Conservation (phyloP, 2,329 filamentous ascomycete genomes). For the Aspergillus aculeatinus region DNA sequence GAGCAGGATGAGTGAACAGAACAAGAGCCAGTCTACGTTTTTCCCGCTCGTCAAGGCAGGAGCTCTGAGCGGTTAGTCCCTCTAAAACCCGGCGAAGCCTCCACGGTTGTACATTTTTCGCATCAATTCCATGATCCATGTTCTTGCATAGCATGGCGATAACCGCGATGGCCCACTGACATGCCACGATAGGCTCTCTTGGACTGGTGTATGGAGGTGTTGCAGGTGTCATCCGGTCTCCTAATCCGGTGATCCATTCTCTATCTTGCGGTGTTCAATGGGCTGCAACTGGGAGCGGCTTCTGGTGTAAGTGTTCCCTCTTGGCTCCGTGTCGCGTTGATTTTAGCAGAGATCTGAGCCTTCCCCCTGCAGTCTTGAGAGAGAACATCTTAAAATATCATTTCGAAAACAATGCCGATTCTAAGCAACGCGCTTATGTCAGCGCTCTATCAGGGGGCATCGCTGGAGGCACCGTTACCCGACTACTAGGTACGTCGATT, state of each 20-base stretch:
- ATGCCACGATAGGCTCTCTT: slow-evolving; percentile 36
- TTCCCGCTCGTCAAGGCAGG: slow-evolving; percentile 57
- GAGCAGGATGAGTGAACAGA: background rate
- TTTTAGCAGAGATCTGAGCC: slow-evolving; percentile 18
- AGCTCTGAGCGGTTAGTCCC: slow-evolving; percentile 54
- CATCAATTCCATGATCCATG: background rate
- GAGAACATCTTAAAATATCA: slow-evolving; percentile 49
- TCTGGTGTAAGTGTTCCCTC: slow-evolving; percentile 61
- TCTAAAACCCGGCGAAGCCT: slow-evolving; percentile 3
- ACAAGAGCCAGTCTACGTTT: background rate
- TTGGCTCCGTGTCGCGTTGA: background rate
- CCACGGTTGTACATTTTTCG: slow-evolving; percentile 2
- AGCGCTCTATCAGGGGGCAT: slow-evolving; percentile 71
- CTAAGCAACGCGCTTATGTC: slow-evolving; percentile 62
- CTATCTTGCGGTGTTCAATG: slow-evolving; percentile 74
- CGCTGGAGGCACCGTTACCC: slow-evolving; percentile 58
- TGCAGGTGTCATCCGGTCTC: slow-evolving; percentile 68
- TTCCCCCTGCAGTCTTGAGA: slow-evolving; percentile 40
- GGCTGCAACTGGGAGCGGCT: slow-evolving; percentile 74
- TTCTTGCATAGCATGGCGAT: background rate
- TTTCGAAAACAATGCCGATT: slow-evolving; percentile 53
- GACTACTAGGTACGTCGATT: slow-evolving; percentile 50
- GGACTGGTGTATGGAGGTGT: slow-evolving; percentile 67
- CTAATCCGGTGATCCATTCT: slow-evolving; percentile 67
- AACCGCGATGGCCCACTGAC: background rate